Percentiles rank a stretch among this genome's conserved stretches.
Evolutionary conservation across 495 filamentous ascomycete species (phyloP).

Genomic region (Penicillium bialowiezense): DNA sequence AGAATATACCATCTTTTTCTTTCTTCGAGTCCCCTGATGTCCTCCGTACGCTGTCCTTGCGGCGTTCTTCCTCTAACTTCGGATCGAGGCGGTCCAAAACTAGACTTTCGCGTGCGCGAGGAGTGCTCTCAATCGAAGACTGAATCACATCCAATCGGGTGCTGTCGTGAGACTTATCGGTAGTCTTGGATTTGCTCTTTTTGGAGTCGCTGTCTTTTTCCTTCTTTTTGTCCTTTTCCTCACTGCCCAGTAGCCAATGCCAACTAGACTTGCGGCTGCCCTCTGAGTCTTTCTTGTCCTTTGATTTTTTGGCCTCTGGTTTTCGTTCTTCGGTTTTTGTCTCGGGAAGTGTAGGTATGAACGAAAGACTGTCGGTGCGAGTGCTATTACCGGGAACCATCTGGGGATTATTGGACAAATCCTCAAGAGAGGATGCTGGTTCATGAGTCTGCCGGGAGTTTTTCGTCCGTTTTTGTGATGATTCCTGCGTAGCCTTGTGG

Average conservation of each 20-base stretch:
- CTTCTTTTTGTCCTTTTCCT: conserved; percentile 69
- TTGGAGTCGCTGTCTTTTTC: conserved; percentile 60
- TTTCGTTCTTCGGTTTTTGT: conserved; percentile 64
- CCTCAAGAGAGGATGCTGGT: conserved; percentile 27
- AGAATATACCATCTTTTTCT: conserved; percentile 84
- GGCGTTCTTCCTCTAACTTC: conserved; percentile 76
- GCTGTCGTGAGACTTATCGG: conserved; percentile 61
- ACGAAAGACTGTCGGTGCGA: conserved; percentile 75
- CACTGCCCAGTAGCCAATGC: conserved; percentile 70
- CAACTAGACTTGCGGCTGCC: conserved; percentile 75
- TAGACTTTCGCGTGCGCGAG: conserved; percentile 77
- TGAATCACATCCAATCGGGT: conserved; percentile 79
- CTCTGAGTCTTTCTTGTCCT: conserved; percentile 59
- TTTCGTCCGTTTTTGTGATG: conserved; percentile 23
- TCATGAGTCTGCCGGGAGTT: conserved; percentile 31
- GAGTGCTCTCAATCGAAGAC: conserved; percentile 66
- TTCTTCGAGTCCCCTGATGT: conserved; percentile 75
- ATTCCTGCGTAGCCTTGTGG: too few relatives aligned
- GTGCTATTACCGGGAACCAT: conserved; percentile 68
- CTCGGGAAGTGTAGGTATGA: conserved; percentile 74
- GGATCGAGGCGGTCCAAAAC: conserved; percentile 74
- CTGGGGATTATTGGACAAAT: conserved; percentile 37
- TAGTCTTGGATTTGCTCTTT: conserved; percentile 56
- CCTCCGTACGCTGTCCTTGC: conserved; percentile 75
- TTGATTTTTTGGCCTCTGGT: conserved; percentile 61